Conservation (phyloP, 768 basidiomycete species). For the Serendipita sp. region DNA sequence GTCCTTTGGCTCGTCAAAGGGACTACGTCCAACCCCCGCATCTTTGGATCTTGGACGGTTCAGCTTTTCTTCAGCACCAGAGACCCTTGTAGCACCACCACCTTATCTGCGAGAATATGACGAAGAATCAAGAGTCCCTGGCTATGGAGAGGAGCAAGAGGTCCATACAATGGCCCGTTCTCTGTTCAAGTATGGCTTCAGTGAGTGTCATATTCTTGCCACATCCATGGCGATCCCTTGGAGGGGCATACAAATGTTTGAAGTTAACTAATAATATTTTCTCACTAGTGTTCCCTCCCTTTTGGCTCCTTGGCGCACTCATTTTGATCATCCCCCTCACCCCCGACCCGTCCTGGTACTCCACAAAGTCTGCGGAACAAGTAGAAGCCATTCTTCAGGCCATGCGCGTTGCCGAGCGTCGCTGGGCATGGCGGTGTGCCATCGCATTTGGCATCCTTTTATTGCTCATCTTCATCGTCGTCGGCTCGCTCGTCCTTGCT, state of each 20-base stretch:
- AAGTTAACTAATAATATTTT: background rate
- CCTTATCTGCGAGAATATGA: background rate
- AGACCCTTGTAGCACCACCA: background rate
- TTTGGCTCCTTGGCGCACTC: constrained; percentile 1
- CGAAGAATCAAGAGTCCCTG: background rate
- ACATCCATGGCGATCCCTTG: background rate
- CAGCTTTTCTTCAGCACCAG: background rate
- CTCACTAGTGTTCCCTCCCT: background rate
- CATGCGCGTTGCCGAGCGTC: background rate
- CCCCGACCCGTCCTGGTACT: background rate
- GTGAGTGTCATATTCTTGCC: background rate
- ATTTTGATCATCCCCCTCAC: background rate
- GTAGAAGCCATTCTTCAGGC: background rate
- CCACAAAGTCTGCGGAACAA: background rate
- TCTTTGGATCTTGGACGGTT: background rate
- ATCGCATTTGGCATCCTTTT: background rate
- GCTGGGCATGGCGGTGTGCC: constrained; percentile 3
- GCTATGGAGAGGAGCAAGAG: background rate
- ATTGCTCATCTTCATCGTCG: background rate
- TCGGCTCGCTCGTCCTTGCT: background rate
- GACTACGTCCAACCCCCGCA: background rate
- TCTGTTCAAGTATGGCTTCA: background rate
- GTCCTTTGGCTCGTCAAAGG: constrained; percentile 2
- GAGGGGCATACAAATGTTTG: background rate
- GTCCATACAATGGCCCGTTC: background rate